These are phyloP conservation scores for Magnusiomyces clavatus DNA, from an alignment of 1,139 yeast genomes.

Conservation along the genomic window DNA sequence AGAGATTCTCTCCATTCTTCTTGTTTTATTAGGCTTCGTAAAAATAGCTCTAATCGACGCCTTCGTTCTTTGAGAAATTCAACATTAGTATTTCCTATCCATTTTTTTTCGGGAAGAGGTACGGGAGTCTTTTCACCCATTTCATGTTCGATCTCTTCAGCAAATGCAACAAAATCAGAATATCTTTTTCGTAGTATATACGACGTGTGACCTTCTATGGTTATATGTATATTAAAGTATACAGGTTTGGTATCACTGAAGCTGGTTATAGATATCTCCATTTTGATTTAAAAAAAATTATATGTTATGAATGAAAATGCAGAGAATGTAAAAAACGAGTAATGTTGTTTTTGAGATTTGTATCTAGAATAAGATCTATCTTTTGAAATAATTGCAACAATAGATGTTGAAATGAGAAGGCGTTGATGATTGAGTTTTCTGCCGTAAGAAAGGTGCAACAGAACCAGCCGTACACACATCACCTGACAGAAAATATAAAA, in stretches of 20 bases:
- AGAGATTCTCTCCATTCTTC: slow-evolving; percentile 31
- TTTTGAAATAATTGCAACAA: too few species aligned
- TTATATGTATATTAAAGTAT: slow-evolving; percentile 33
- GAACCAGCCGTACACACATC: too few species aligned
- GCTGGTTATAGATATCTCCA: slow-evolving; percentile 28
- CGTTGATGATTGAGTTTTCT: not conserved
- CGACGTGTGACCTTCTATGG: slow-evolving; percentile 23
- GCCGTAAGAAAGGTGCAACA: not conserved
- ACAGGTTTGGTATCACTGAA: slow-evolving; percentile 32
- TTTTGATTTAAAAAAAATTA: slow-evolving; percentile 1
- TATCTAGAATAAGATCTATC: too few species aligned
- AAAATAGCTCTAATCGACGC: slow-evolving; percentile 28
- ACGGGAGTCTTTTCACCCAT: slow-evolving; percentile 42
- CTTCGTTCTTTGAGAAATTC: slow-evolving; percentile 30
- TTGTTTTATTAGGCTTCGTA: slow-evolving; percentile 27
- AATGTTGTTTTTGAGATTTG: not conserved
- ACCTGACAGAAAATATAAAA: too few species aligned
- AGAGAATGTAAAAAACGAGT: not conserved
- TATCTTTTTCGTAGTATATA: slow-evolving; percentile 38
- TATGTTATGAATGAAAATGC: not conserved
- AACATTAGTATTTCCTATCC: slow-evolving; percentile 25
- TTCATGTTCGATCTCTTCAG: slow-evolving; percentile 39
- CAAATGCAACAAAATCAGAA: slow-evolving; percentile 47
- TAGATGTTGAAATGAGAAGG: not conserved
- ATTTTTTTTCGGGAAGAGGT: slow-evolving; percentile 38